These are phyloP conservation scores for Fusarium gaditjirri DNA, from an alignment of 2,329 filamentous ascomycete species.

Conservation along the genomic window DNA sequence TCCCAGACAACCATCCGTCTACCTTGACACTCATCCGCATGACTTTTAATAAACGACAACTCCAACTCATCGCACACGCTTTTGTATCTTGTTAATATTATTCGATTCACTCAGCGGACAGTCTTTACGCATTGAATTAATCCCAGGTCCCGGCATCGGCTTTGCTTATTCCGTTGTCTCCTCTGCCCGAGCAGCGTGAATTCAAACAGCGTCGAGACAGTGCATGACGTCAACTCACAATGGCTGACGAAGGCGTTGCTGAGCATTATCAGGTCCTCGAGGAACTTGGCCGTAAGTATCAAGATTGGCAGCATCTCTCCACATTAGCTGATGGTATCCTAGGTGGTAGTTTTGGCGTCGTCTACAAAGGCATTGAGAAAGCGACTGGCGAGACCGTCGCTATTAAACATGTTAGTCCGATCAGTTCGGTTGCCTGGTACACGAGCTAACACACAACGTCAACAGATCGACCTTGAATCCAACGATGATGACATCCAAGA, in stretches of 20 bases:
- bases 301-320: background rate
- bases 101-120: constrained; percentile 4
- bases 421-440: constrained; percentile 20
- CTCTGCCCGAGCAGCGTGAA: constrained; percentile 15
- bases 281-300: constrained; percentile 87
- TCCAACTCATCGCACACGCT: constrained; percentile 16
- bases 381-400: constrained; percentile 92
- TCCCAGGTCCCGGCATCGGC: constrained; percentile 5
- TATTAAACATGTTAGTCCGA: constrained; percentile 85
- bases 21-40: constrained; percentile 27
- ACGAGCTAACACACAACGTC: constrained; percentile 21
- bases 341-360: constrained; percentile 96
- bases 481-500: constrained; percentile 99
- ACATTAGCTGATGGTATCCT: constrained; percentile 26
- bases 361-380: constrained; percentile 96
- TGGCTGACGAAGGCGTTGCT: constrained; percentile 76
- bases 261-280: constrained; percentile 94
- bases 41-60: constrained; percentile 36
- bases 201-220: constrained; percentile 21
- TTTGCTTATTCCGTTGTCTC: constrained; percentile 12
- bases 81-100: constrained; percentile 9
- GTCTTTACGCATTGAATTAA: background rate
- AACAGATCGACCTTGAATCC: constrained; percentile 95
- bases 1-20: constrained; percentile 50
- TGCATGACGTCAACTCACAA: constrained; percentile 50